Evolutionary conservation across 177 flowering plant genomes (phyloP), one percentile per base, ranked within the genome.

Genomic region (Vitis hybrid): DNA sequence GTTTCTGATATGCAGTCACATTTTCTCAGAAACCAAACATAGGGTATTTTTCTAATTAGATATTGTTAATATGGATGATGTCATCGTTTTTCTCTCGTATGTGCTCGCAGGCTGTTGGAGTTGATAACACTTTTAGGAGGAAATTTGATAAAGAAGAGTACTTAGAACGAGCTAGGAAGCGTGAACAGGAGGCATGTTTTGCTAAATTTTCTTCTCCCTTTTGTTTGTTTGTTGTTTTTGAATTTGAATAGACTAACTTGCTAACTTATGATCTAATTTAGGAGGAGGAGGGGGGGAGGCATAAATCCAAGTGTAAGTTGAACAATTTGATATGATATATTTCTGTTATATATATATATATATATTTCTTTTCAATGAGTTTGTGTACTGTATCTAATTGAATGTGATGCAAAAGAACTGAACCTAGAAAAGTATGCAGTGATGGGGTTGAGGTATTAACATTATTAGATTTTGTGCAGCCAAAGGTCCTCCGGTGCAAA

Each of bases 401-500:
- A 22, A 18, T 15, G 13, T 14, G 22, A 22, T 49, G 10, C 14
- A 26, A n/a, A n/a, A n/a, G 22, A 52, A 26, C 5, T 12, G 13
- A 4, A 29, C 31, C n/a, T 53, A 34, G 9, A 19, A 48, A 7
- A 39, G 39, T 50, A 20, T 31, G 13, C 14, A 39, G 16, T 1
- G 34, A 64, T 18, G 54, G 29, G 20, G 7, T 14, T 59, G 22
- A 5, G 52, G 7, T 8, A 14, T n/a, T 58, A 53, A 63, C 29
- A 3, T 61, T 60, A 12, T 53, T 12, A 52, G 20, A 57, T 62
- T 62, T 62, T 51, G 69, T 77, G 70, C 84, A 89, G 97, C 88
- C 8, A 95, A 88, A 86, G 97, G 83, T 56, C 98, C 99, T 55
- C 91, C 86, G 1, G 94, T 95, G 77, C 99, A 95, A 71, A 83